phyloP scores from a whole-genome alignment of 192 early-diverging fungal species.

The Entomortierella parvispora region DNA sequence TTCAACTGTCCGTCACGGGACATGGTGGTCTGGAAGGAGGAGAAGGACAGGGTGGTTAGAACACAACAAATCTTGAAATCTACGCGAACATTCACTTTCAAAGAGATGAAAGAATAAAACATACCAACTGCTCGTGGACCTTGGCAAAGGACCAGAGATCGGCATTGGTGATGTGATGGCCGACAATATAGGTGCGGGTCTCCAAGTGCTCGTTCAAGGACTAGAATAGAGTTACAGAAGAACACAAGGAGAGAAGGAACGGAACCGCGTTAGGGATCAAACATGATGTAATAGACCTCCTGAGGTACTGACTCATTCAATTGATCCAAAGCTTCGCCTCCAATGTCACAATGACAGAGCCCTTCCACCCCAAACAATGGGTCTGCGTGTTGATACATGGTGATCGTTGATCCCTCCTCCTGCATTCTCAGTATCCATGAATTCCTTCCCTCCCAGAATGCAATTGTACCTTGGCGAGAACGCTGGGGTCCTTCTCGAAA shows the following conservation, averaged over 20 bases:
- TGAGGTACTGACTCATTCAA: no score
- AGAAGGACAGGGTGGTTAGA: constrained; percentile 4
- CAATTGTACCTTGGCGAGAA: constrained; percentile 39
- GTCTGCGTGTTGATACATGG: no score
- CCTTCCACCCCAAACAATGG: no score
- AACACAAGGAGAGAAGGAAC: not conserved
- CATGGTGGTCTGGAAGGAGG: constrained; percentile 53
- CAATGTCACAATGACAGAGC: no score
- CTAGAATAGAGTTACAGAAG: constrained; percentile 30
- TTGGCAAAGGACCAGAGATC: constrained; percentile 77
- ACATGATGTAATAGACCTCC: no score
- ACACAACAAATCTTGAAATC: not conserved
- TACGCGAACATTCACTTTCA: not conserved
- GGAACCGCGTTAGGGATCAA: not conserved
- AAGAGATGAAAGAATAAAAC: constrained; percentile 13
- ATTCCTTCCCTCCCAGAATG: not conserved
- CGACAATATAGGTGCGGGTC: constrained; percentile 72
- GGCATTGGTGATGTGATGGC: constrained; percentile 69
- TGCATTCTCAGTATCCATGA: not conserved
- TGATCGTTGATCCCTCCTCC: not conserved
- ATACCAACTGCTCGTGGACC: constrained; percentile 64
- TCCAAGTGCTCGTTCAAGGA: constrained; percentile 71
- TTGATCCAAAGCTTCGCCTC: no score
- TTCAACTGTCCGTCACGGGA: constrained; percentile 67
- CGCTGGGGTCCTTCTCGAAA: constrained; percentile 38